phyloP scores from a whole-genome alignment of 108 stramenopile species.

The Nitzschia sp. region DNA sequence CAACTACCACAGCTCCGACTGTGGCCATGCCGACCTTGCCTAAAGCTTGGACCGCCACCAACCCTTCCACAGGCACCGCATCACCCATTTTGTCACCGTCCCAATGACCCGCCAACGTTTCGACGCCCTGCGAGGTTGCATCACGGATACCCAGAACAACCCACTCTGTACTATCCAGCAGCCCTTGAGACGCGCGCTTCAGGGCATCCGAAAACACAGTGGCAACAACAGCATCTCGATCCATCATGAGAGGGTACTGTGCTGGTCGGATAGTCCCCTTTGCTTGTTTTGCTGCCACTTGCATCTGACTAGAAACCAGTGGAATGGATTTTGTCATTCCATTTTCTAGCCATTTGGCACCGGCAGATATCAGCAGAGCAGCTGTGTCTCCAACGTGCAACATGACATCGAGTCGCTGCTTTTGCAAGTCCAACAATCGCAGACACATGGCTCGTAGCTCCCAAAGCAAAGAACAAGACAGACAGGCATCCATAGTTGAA shows the following conservation, averaged over 20 bases:
- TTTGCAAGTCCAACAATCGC: conserved; percentile 12
- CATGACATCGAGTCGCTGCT: conserved; percentile 19
- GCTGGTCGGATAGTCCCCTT: conserved; percentile 23
- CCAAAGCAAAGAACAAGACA: conserved; percentile 14
- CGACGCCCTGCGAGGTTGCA: conserved; percentile 18
- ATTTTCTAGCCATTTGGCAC: conserved; percentile 32
- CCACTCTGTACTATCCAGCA: conserved; percentile 14
- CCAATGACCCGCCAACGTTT: conserved; percentile 16
- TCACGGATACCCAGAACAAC: conserved; percentile 19
- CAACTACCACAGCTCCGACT: conserved; percentile 46
- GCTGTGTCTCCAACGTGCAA: conserved; percentile 27
- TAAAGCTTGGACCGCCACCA: conserved; percentile 32
- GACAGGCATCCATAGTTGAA: background rate
- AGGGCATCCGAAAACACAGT: conserved; percentile 27
- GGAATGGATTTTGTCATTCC: conserved; percentile 28
- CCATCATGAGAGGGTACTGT: conserved; percentile 6
- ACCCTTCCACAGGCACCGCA: conserved; percentile 29
- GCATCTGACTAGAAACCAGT: conserved; percentile 17
- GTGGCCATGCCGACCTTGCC: conserved; percentile 46
- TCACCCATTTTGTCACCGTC: conserved; percentile 21
- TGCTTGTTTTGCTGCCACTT: conserved; percentile 18
- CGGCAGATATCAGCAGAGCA: conserved; percentile 26
- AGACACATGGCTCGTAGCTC: conserved; percentile 36
- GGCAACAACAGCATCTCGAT: conserved; percentile 28
- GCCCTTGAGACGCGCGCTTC: conserved; percentile 26